Base-by-base conservation (phyloP, 2,329 filamentous ascomycete species). In the Talaromyces islandicus region DNA sequence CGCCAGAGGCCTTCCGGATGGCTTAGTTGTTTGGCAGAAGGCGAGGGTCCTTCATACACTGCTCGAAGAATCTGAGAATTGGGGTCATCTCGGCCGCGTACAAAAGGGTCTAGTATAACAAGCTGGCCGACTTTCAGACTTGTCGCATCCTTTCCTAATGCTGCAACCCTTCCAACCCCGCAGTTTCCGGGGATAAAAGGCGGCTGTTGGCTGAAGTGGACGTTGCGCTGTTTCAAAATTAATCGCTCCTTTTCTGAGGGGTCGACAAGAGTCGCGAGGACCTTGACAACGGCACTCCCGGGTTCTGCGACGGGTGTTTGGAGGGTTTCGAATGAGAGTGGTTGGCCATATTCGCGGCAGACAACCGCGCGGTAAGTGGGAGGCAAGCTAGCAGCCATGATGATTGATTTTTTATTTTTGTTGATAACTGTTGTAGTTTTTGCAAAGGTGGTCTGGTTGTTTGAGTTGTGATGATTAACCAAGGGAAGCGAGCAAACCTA, bases 131-230 rank as follows among this genome's bases (percentile, higher is more conserved):
- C 17, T 52, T 56, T n/a, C 5, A 66, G 57, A 30, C 41, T 64
- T 12, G 64, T 66, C 12, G 65, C 58, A 30, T 66, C 64, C 9
- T 60, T 62, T 24, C 62, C 60, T 5, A 57, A n/a, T 21, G 58
- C 77, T 10, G 73, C 75, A 32, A 79, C 70, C 54, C 73, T 71
- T 17, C 78, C 78, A 32, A 75, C 73, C 7, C 77, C 79, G 50
- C 75, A 70, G 11, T 69, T 68, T 1, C 79, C 62, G 19, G 64
- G 62, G 19, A 61, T 56, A 53, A 48, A 60, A 58, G 55, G 64
- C 9, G 58, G 48, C 21, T 64, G 60, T 41, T 62, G 57, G 11
- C 54, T 62, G 48, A 65, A 62, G 51, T 57, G 51, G 14, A 54
- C 53, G 19, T 57, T 58, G 14, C 65, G 35, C 7, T 57, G 21